Conservation (phyloP, 2,329 filamentous ascomycete genomes). For the Ophiostoma sp. region DNA sequence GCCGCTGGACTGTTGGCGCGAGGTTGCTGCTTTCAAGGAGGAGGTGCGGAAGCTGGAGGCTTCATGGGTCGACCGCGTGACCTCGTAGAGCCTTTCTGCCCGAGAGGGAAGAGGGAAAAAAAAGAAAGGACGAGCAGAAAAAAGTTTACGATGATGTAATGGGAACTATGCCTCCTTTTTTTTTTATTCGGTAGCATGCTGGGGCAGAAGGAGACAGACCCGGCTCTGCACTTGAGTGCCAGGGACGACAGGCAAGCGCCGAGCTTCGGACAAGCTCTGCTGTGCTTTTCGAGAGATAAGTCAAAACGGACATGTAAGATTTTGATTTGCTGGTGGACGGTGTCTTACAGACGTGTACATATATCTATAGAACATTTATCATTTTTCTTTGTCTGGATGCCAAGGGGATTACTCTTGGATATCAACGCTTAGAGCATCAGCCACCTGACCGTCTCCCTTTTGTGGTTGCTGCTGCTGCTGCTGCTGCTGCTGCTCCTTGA, state of each 20-base stretch:
- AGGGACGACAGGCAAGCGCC: neutral
- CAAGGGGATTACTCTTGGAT: too few relatives aligned
- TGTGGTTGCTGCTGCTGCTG: conserved; percentile 34
- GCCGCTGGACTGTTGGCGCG: conserved; percentile 89
- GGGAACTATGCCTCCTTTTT: too few relatives aligned
- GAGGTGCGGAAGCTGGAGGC: conserved; percentile 84
- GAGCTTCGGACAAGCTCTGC: too few relatives aligned
- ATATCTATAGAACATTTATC: conserved; percentile 9
- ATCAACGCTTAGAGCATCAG: neutral
- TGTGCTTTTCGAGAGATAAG: too few relatives aligned
- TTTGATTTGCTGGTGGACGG: neutral
- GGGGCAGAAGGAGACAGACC: neutral
- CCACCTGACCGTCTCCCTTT: conserved; percentile 18
- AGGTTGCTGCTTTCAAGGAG: conserved; percentile 84
- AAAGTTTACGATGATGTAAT: neutral
- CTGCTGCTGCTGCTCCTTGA: conserved; percentile 18
- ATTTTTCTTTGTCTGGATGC: neutral
- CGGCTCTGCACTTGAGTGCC: too few relatives aligned
- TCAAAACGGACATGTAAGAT: neutral
- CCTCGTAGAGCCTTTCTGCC: conserved; percentile 36
- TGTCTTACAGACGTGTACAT: conserved; percentile 12
- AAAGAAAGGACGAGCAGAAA: neutral
- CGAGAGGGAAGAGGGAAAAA: neutral
- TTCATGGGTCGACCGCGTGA: conserved; percentile 79
- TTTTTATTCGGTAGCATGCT: neutral